Base-by-base conservation (phyloP, 148 eudicot genomes). In the Simmondsia chinensis region DNA sequence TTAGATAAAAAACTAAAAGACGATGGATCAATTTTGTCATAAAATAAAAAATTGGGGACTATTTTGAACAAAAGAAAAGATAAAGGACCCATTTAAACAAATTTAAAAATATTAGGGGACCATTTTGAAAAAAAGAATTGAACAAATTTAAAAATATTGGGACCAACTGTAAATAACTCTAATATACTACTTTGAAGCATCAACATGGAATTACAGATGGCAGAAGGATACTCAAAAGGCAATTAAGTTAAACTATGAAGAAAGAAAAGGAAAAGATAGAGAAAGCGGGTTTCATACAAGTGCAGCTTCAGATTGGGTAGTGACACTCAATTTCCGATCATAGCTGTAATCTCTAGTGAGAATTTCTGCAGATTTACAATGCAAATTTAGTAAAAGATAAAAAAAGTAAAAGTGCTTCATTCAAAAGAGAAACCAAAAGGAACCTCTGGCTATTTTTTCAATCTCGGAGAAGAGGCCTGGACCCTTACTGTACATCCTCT, bases 361-460 rank as follows among this genome's bases (percentile, higher is more conserved):
- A 40, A 63, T 42, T 4, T 63, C 68, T 63, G 68, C 68, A 55
- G 18, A 41, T 39, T n/a, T 24, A 5, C 29, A 26, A 43, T 2
- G 48, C 23, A 57, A 32, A 1, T 14, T 7, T 21, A 7, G n/a
- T 30, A 31, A 6, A 29, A 1, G 20, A 16, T 15, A 25, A 25
- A n/a, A 19, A 13, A 18, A 46, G 20, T 18, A 8, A 39, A 17
- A 26, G 24, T n/a, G 30, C 22, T 30, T 8, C 25, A 14, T 2
- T 13, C 12, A 4, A 4, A 32, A 53, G 7, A 50, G 33, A 25
- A 9, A 17, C 6, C 10, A 29, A 9, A 14, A 36, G 19, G 2
- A 11, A 63, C 68, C 68, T 54, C 34, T 56, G 32, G 61, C 50
- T 33, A 14, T 33, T 33, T 41, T 55, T 50, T 46, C 68, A 56